phyloP scores from a whole-genome alignment of 2,329 filamentous ascomycete species.

The Colletotrichum filicis region DNA sequence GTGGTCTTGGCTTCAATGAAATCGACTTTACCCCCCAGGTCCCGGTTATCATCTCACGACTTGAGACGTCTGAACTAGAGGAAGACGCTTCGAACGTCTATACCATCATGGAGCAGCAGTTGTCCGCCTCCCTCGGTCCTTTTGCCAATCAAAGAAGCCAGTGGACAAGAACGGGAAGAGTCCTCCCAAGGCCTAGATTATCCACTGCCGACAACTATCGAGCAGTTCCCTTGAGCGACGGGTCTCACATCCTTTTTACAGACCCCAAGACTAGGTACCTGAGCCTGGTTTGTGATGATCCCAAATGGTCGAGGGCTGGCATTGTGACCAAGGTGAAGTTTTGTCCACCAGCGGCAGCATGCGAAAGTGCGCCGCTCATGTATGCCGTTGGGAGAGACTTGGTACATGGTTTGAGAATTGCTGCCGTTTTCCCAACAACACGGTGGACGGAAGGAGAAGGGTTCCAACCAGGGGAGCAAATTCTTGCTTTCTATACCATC shows the following conservation, averaged over 20 bases:
- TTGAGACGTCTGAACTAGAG: constrained; percentile 7
- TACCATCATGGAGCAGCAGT: constrained; percentile 14
- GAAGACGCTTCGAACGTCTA: constrained; percentile 11
- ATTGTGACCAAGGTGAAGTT: constrained; percentile 69
- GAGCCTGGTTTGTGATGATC: constrained; percentile 71
- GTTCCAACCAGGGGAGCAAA: constrained; percentile 41
- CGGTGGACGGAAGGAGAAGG: not conserved
- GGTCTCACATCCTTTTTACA: constrained; percentile 72
- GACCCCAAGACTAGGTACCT: constrained; percentile 67
- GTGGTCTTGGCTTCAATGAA: constrained; percentile 36
- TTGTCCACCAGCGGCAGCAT: constrained; percentile 43
- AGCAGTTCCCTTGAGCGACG: constrained; percentile 73
- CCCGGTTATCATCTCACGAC: constrained; percentile 37
- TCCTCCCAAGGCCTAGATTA: not conserved
- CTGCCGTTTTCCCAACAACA: constrained; percentile 63
- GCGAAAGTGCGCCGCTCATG: constrained; percentile 52
- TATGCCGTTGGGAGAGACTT: constrained; percentile 69
- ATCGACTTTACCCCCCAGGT: not conserved
- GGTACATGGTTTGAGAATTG: constrained; percentile 66
- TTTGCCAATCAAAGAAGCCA: not conserved
- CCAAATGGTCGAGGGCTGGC: constrained; percentile 59
- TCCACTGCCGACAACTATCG: constrained; percentile 67
- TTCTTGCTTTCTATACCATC: constrained; percentile 69
- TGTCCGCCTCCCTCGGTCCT: not conserved
- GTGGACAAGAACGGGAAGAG: not conserved